Evolutionary conservation across 140 eudicot genomes (phyloP).

Genomic region (Anethum foeniculum): DNA sequence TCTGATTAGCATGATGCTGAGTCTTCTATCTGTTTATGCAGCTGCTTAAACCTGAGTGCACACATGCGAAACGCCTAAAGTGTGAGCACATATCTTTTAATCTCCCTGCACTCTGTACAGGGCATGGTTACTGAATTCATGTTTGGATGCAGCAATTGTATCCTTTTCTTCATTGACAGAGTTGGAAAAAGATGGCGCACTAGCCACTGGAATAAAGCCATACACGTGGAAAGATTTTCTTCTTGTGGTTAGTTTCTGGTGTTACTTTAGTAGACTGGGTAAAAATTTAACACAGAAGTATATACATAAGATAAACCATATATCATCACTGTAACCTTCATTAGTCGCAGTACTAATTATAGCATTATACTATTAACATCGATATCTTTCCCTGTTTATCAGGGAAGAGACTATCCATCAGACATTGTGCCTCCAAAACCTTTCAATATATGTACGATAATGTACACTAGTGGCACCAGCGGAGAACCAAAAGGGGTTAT

Average conservation of each 20-base stretch:
- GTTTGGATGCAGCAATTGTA: slow-evolving; percentile 48
- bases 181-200: slow-evolving; percentile 42
- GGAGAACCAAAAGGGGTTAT: slow-evolving; percentile 97
- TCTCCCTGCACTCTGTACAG: not conserved
- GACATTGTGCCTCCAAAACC: slow-evolving; percentile 54
- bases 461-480: slow-evolving; percentile 97
- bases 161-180: slow-evolving; percentile 59
- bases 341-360: not conserved
- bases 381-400: not conserved
- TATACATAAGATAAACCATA: not conserved
- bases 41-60: slow-evolving; percentile 69
- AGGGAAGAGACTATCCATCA: slow-evolving; percentile 61
- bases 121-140: not conserved
- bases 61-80: slow-evolving; percentile 62
- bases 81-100: slow-evolving; percentile 32
- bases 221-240: slow-evolving; percentile 71
- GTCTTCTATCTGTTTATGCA: slow-evolving; percentile 26
- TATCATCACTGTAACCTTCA: not conserved
- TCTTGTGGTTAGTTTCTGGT: slow-evolving; percentile 37
- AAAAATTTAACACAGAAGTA: not conserved
- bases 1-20: not conserved
- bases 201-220: slow-evolving; percentile 41
- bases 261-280: not conserved
- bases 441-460: slow-evolving; percentile 52
- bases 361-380: not conserved